A percentile compares a stretch with the other conserved stretches of the same genome.
These are phyloP conservation scores for Colletotrichum neosansevieriae DNA, from an alignment of 2,329 filamentous ascomycete genomes.

Conservation along the genomic window DNA sequence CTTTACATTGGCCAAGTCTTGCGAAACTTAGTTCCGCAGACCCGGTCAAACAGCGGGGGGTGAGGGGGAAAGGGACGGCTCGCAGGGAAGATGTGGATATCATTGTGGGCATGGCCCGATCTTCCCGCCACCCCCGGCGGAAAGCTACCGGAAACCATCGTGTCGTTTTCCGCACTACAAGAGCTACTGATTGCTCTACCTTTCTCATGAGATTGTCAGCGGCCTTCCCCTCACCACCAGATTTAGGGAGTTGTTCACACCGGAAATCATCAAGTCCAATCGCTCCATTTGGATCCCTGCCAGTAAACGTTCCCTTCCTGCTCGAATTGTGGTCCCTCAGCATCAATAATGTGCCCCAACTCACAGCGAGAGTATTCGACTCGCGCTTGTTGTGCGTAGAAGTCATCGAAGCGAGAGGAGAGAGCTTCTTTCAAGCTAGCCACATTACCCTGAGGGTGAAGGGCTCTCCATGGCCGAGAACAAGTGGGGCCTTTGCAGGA, in stretches of 20 bases:
- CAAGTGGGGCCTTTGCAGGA: constrained; percentile 67
- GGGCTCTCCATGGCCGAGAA: constrained; percentile 64
- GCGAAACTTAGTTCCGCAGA: background rate
- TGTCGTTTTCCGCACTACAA: no score
- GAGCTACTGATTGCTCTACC: no score
- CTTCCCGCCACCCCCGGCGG: background rate
- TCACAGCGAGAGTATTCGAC: constrained; percentile 67
- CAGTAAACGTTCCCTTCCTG: constrained; percentile 44
- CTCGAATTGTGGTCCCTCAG: constrained; percentile 64
- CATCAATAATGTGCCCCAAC: constrained; percentile 65
- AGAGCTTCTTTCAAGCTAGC: constrained; percentile 64
- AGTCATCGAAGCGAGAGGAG: constrained; percentile 58
- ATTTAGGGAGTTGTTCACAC: no score
- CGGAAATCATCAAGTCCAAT: constrained; percentile 43
- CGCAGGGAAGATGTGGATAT: constrained; percentile 4
- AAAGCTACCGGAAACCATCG: background rate
- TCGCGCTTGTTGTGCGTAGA: constrained; percentile 62
- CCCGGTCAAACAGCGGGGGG: background rate
- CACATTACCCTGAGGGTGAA: constrained; percentile 67
- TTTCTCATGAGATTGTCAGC: no score
- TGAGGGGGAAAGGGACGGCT: constrained; percentile 1
- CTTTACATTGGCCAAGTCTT: background rate
- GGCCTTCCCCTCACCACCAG: no score
- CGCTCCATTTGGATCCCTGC: constrained; percentile 44
- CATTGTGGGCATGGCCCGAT: background rate